Percentiles rank a stretch among this genome's conserved stretches.
phyloP scores from a whole-genome alignment of 2,329 filamentous ascomycete genomes.

The Pseudovirgaria hyperparasitica region DNA sequence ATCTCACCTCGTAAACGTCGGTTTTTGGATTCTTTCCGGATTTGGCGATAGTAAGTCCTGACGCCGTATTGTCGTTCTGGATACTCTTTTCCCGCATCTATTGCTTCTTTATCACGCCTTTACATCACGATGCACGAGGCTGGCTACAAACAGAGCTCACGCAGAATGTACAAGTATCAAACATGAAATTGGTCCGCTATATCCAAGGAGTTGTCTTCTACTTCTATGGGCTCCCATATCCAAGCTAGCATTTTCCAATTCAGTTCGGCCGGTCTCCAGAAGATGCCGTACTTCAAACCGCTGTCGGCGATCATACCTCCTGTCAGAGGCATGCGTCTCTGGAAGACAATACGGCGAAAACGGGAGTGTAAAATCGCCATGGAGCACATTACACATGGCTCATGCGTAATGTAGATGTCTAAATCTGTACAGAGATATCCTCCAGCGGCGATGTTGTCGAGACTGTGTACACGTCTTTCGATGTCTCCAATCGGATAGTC shows the following conservation, averaged over 20 bases:
- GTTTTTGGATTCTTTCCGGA: no score
- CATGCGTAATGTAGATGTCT: slow-evolving; percentile 88
- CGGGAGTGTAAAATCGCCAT: slow-evolving; percentile 94
- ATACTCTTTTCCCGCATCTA: no score
- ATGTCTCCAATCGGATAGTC: slow-evolving; percentile 56
- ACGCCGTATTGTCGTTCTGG: no score
- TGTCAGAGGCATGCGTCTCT: slow-evolving; percentile 62
- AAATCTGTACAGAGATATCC: slow-evolving; percentile 91
- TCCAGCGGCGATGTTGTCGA: slow-evolving; percentile 51
- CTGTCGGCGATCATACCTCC: slow-evolving; percentile 72
- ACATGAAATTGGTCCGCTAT: no score
- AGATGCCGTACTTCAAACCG: slow-evolving; percentile 43
- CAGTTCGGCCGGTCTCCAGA: slow-evolving; percentile 57
- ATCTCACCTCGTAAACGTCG: no score
- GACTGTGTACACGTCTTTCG: slow-evolving; percentile 49
- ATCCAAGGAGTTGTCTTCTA: slow-evolving; percentile 5
- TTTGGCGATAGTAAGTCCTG: no score
- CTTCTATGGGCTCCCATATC: slow-evolving; percentile 44
- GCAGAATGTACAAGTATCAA: no score
- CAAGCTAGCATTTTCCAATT: slow-evolving; percentile 79
- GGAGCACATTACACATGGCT: slow-evolving; percentile 91
- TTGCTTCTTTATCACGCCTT: no score
- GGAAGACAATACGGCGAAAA: slow-evolving; percentile 77
- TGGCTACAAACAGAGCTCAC: no score
- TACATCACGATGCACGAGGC: no score